phyloP scores from a whole-genome alignment of 2,329 filamentous ascomycete species.

The Fonsecaea erecta region DNA sequence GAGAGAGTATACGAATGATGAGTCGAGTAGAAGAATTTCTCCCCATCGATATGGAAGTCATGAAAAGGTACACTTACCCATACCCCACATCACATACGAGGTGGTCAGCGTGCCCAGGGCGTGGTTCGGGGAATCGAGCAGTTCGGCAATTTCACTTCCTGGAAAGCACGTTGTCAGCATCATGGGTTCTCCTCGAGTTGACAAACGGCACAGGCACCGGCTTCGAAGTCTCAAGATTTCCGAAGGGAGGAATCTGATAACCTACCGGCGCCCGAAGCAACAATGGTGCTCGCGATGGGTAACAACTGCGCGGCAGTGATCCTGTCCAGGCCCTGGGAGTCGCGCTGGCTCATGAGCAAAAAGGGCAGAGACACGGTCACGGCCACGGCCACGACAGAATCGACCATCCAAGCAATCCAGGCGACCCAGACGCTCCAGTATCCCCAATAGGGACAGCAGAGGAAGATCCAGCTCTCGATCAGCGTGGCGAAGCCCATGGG shows the following conservation, averaged over 20 bases:
- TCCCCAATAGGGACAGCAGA: conserved; percentile 66
- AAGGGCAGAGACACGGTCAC: conserved; percentile 63
- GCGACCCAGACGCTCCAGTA: conserved; percentile 59
- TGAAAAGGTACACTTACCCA: conserved; percentile 41
- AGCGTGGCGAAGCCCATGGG: conserved; percentile 73
- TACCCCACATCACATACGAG: conserved; percentile 74
- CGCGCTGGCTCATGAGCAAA: conserved; percentile 40
- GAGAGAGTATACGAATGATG: neutral
- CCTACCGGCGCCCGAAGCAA: conserved; percentile 65
- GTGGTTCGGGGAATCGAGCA: conserved; percentile 57
- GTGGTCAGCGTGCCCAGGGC: conserved; percentile 67
- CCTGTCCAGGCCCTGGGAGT: conserved; percentile 55
- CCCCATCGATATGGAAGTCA: neutral
- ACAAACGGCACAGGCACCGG: neutral
- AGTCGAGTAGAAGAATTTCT: too few relatives aligned
- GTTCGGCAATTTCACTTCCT: conserved; percentile 61
- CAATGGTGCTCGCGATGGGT: conserved; percentile 69
- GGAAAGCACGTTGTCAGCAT: neutral
- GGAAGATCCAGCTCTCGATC: conserved; percentile 66
- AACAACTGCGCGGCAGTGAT: conserved; percentile 71
- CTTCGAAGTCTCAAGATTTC: neutral
- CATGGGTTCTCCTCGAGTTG: neutral
- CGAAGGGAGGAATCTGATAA: neutral
- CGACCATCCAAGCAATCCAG: conserved; percentile 65
- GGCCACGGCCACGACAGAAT: conserved; percentile 58